phyloP scores from a whole-genome alignment of 331 rosid species.

The Telfairia occidentalis region DNA sequence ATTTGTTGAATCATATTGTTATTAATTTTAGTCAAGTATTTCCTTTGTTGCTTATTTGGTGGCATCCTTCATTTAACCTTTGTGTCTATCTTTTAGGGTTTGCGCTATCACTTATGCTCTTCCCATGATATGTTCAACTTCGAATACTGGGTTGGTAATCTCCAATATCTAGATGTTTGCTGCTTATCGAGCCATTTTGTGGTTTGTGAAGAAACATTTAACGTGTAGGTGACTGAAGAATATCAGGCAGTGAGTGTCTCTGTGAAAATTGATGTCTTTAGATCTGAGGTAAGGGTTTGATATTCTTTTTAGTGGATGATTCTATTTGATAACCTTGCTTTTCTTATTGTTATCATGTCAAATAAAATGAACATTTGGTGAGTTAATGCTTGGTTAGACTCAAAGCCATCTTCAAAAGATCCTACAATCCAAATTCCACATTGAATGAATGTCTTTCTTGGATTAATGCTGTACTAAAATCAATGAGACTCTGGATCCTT shows the following conservation, averaged over 20 bases:
- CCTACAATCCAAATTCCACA: not conserved
- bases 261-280: constrained; percentile 55
- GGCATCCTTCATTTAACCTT: constrained; percentile 13
- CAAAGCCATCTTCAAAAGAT: not conserved
- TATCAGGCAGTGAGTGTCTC: constrained; percentile 96
- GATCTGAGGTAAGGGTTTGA: constrained; percentile 59
- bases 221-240: constrained; percentile 82
- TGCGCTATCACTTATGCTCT: constrained; percentile 77
- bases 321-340: not conserved
- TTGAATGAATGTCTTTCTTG: not conserved
- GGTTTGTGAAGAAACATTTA: constrained; percentile 24
- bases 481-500: not conserved
- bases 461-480: not conserved
- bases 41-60: constrained; percentile 2
- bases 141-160: constrained; percentile 81
- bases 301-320: constrained; percentile 8
- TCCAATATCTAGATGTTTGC: constrained; percentile 19
- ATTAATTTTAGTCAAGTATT: not conserved
- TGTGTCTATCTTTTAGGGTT: constrained; percentile 52
- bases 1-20: not conserved
- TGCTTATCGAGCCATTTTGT: constrained; percentile 22
- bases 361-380: not conserved
- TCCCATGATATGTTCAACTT: constrained; percentile 97
- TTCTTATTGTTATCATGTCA: constrained; percentile 1
- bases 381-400: not conserved